These are phyloP conservation scores for Poterioochromonas sp. DNA, from an alignment of 352 stramenopile genomes.

Conservation along the genomic window DNA sequence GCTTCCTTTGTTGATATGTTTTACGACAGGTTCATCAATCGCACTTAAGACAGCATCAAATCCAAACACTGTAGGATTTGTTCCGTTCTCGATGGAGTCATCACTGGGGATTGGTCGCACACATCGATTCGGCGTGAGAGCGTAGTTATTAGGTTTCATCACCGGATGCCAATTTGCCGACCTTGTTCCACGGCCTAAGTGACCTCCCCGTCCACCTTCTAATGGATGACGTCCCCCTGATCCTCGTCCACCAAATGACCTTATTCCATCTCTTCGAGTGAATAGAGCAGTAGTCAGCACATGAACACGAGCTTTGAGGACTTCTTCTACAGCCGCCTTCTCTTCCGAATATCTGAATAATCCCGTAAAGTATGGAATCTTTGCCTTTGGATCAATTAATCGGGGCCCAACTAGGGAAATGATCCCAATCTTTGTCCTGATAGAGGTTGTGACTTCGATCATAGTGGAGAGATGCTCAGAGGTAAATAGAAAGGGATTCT, in stretches of 20 bases:
- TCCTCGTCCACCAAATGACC: neutral
- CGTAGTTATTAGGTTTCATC: too few relatives aligned
- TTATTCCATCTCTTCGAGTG: neutral
- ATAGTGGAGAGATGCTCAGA: conserved; percentile 1
- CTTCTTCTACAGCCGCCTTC: conserved; percentile 26
- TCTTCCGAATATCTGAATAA: conserved; percentile 31
- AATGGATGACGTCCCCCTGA: neutral
- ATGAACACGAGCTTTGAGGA: conserved; percentile 16
- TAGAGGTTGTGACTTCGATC: conserved; percentile 7
- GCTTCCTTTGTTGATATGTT: too few relatives aligned
- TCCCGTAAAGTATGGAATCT: neutral
- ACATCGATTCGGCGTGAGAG: too few relatives aligned
- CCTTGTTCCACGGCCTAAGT: too few relatives aligned
- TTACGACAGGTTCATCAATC: too few relatives aligned
- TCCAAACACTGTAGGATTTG: too few relatives aligned
- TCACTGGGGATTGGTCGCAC: too few relatives aligned
- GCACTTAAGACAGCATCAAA: too few relatives aligned
- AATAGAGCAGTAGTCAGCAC: neutral
- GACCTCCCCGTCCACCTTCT: too few relatives aligned
- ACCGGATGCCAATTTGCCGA: too few relatives aligned
- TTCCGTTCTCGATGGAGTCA: too few relatives aligned
- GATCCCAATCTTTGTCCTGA: conserved; percentile 12
- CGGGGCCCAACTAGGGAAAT: conserved; percentile 17
- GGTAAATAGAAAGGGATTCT: conserved; percentile 22
- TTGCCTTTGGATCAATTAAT: conserved; percentile 25